These are phyloP conservation scores for Eucalyptus microcorys DNA, from an alignment of 345 rosid genomes.

Conservation along the genomic window DNA sequence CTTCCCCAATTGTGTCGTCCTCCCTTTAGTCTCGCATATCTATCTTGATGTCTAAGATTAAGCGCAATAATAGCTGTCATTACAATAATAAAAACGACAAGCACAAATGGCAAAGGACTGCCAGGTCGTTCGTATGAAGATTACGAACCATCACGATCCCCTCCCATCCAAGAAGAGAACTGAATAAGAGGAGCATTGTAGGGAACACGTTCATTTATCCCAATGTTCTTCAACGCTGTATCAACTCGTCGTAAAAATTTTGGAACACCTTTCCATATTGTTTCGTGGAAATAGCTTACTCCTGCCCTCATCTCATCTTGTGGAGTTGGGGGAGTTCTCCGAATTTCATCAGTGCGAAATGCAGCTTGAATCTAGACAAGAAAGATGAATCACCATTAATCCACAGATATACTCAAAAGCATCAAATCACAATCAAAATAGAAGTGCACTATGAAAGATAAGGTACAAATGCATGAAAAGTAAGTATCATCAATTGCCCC, in stretches of 20 bases:
- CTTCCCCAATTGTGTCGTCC: background rate
- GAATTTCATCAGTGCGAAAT: constrained; percentile 91
- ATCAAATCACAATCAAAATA: background rate
- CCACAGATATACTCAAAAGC: background rate
- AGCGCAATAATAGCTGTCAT: background rate
- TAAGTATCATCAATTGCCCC: background rate
- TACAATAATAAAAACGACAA: background rate
- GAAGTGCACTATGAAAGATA: background rate
- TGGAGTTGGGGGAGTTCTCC: constrained; percentile 95
- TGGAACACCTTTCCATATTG: constrained; percentile 99
- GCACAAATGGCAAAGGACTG: background rate
- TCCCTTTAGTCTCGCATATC: background rate
- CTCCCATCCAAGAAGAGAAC: constrained; percentile 99
- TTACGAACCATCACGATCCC: constrained; percentile 86
- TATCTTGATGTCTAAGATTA: background rate
- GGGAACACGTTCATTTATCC: constrained; percentile 86
- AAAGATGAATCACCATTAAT: background rate
- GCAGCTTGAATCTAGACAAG: constrained; percentile 91
- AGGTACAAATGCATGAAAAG: background rate
- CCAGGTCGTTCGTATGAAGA: background rate
- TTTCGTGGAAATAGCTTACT: constrained; percentile 98
- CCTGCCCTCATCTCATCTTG: constrained; percentile 99
- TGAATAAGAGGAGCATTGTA: constrained; percentile 97
- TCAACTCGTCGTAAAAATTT: constrained; percentile 95
- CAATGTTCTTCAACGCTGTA: constrained; percentile 90